A percentile compares a stretch with the other conserved stretches of the same genome.
phyloP scores from a whole-genome alignment of 306 rosid genomes.

The Pyrus betulifolia region DNA sequence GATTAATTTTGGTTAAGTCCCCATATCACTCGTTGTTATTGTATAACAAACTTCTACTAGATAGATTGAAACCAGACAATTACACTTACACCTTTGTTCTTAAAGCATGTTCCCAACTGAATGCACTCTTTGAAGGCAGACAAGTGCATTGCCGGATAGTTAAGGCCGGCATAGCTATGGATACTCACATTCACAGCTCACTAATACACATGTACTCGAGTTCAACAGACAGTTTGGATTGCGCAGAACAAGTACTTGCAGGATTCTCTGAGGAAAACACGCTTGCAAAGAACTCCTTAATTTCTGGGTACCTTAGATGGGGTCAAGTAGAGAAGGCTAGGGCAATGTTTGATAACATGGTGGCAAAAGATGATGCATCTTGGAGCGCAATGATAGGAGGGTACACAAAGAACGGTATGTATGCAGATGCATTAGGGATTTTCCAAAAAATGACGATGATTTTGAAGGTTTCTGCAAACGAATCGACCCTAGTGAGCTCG shows the following conservation, averaged over 20 bases:
- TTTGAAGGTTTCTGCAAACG: constrained; percentile 24
- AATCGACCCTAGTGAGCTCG: constrained; percentile 41
- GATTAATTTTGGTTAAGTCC: constrained; percentile 14
- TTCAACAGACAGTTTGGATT: constrained; percentile 13
- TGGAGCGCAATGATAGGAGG: constrained; percentile 49
- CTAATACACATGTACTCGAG: constrained; percentile 35
- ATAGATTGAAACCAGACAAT: constrained; percentile 31
- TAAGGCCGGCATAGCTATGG: constrained; percentile 26
- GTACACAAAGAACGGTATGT: constrained; percentile 25
- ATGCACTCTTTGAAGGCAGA: constrained; percentile 32
- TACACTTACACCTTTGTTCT: constrained; percentile 39
- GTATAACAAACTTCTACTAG: constrained; percentile 15
- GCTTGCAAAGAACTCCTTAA: constrained; percentile 27
- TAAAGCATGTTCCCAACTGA: constrained; percentile 42
- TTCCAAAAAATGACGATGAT: constrained; percentile 27
- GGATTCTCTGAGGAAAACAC: constrained; percentile 22
- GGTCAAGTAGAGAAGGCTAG: constrained; percentile 33
- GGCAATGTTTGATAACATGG: constrained; percentile 25
- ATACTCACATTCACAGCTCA: constrained; percentile 35
- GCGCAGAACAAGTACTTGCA: constrained; percentile 33
- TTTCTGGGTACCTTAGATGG: constrained; percentile 36
- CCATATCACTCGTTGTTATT: constrained; percentile 21
- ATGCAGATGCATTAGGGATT: constrained; percentile 22
- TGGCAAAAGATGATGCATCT: constrained; percentile 35
- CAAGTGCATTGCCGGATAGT: constrained; percentile 40